These are phyloP conservation scores for Cladosporium oxysporum DNA, from an alignment of 2,329 filamentous ascomycete species.

Conservation along the genomic window DNA sequence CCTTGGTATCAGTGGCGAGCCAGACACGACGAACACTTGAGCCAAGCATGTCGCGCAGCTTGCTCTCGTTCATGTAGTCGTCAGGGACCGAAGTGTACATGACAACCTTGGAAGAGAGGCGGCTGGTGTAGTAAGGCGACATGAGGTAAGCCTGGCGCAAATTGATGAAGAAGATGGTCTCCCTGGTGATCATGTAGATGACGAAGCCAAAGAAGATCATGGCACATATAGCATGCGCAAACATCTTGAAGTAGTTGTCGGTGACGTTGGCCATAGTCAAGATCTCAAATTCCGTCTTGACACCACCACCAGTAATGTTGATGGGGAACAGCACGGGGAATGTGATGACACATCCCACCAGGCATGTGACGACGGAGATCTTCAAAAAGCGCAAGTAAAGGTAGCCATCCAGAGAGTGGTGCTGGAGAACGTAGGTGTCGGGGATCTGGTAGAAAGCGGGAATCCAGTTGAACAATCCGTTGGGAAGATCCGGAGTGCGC, in stretches of 20 bases:
- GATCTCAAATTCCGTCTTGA: conserved; percentile 67
- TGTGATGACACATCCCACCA: conserved; percentile 80
- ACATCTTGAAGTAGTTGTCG: conserved; percentile 67
- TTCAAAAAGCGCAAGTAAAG: conserved; percentile 87
- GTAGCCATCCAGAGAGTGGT: conserved; percentile 90
- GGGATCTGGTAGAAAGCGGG: conserved; percentile 54
- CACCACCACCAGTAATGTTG: conserved; percentile 77
- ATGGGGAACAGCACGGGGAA: conserved; percentile 89
- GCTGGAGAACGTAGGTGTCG: conserved; percentile 81
- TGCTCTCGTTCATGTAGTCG: conserved; percentile 74
- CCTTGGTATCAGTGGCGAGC: conserved; percentile 75
- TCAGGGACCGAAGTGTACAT: conserved; percentile 84
- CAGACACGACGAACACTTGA: conserved; percentile 78
- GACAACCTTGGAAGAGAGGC: conserved; percentile 86
- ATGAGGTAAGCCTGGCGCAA: conserved; percentile 89
- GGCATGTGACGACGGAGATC: conserved; percentile 73
- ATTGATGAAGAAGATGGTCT: conserved; percentile 90
- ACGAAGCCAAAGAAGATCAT: conserved; percentile 87
- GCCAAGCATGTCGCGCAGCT: conserved; percentile 78
- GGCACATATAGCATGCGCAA: conserved; percentile 76
- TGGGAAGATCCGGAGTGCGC: conserved; percentile 42
- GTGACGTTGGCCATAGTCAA: conserved; percentile 77
- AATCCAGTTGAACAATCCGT: conserved; percentile 44
- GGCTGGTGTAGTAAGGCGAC: conserved; percentile 78
- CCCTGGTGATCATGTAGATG: conserved; percentile 82